Evolutionary conservation across 345 rosid genomes (phyloP).

Genomic region (Noccaea caerulescens): DNA sequence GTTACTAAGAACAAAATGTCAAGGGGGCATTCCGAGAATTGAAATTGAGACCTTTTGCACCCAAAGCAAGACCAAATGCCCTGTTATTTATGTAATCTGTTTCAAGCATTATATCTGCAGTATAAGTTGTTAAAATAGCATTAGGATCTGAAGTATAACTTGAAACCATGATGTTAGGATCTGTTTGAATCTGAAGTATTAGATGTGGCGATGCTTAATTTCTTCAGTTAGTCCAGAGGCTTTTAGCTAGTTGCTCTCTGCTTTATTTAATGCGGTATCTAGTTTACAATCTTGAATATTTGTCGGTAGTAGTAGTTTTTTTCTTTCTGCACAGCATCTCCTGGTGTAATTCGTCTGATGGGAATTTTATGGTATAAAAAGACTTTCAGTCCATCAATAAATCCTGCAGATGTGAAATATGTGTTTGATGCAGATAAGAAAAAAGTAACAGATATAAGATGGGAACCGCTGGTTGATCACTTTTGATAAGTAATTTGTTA

Average conservation of each 20-base stretch:
- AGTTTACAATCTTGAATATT: not conserved
- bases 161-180: conserved; percentile 6
- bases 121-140: not conserved
- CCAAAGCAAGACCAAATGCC: not conserved
- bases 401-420: conserved; percentile 70
- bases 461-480: not conserved
- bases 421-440: conserved; percentile 48
- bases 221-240: conserved; percentile 14
- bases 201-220: not conserved
- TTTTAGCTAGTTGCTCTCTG: not conserved
- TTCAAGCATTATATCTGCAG: too few species aligned
- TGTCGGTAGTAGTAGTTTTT: not conserved
- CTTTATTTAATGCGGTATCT: not conserved
- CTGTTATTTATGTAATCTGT: not conserved
- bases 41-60: too few species aligned
- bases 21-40: too few species aligned
- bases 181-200: conserved; percentile 6
- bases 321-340: conserved; percentile 55
- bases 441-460: not conserved
- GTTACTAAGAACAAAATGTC: too few species aligned
- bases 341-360: conserved; percentile 67
- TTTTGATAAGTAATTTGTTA: conserved; percentile 18
- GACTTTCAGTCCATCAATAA: conserved; percentile 56
- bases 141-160: not conserved
- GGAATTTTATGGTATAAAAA: conserved; percentile 53